Evolutionary conservation across 805 yeast genomes (phyloP).

Genomic region (Teunomyces pallodes): DNA sequence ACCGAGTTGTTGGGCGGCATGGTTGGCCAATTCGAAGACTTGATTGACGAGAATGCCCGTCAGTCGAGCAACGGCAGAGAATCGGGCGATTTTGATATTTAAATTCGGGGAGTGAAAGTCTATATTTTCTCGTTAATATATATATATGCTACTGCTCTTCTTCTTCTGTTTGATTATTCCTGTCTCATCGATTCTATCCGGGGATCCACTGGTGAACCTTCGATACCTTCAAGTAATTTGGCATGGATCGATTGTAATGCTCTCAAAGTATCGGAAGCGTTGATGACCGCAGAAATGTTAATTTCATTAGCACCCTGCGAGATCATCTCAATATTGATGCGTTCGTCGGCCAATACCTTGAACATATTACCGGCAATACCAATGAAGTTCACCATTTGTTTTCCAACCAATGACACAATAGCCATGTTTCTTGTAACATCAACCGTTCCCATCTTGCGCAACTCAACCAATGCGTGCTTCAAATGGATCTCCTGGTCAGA

Average conservation of each 20-base stretch:
- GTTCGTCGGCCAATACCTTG: slow-evolving; percentile 86
- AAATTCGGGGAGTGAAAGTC: slow-evolving; percentile 2
- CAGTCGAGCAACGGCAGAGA: slow-evolving; percentile 23
- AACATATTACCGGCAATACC: slow-evolving; percentile 98
- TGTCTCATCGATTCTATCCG: slow-evolving; percentile 30
- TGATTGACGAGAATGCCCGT: slow-evolving; percentile 48
- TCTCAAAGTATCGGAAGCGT: slow-evolving; percentile 74
- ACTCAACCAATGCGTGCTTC: slow-evolving; percentile 72
- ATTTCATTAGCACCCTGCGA: slow-evolving; percentile 98
- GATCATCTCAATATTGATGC: slow-evolving; percentile 95
- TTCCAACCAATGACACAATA: slow-evolving; percentile 92
- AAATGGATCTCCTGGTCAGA: slow-evolving; percentile 61
- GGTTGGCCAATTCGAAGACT: slow-evolving; percentile 59
- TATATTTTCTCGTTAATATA: not conserved
- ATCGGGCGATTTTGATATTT: slow-evolving; percentile 29
- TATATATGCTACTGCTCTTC: not conserved
- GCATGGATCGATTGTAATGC: slow-evolving; percentile 87
- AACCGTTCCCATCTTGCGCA: slow-evolving; percentile 79
- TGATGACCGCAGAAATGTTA: slow-evolving; percentile 92
- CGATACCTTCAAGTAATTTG: slow-evolving; percentile 53
- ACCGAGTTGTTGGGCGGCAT: slow-evolving; percentile 62
- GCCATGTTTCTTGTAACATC: slow-evolving; percentile 87
- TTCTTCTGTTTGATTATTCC: not conserved
- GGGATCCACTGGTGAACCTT: slow-evolving; percentile 26
- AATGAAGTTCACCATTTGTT: slow-evolving; percentile 92